Evolutionary conservation across 2,329 filamentous ascomycete species (phyloP).

Genomic region (Biscogniauxia marginata): DNA sequence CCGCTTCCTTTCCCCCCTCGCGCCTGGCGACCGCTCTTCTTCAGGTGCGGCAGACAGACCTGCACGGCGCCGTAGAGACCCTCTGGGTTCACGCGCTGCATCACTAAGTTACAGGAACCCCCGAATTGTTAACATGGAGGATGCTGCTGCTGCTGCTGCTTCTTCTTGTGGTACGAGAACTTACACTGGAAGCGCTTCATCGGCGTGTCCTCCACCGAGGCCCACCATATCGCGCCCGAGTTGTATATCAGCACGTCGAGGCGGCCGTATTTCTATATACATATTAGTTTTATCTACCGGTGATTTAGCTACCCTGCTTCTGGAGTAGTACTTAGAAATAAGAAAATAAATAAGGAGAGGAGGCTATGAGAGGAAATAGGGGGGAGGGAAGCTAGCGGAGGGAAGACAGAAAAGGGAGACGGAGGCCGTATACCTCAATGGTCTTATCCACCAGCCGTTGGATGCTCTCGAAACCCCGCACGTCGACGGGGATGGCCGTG

Average conservation of each 20-base stretch:
- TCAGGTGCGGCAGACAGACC: slow-evolving; percentile 65
- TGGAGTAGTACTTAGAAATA: background rate
- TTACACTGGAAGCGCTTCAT: slow-evolving; percentile 66
- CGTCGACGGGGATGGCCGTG: slow-evolving; percentile 67
- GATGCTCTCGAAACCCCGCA: slow-evolving; percentile 62
- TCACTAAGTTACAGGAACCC: too few species aligned
- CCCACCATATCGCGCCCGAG: slow-evolving; percentile 83
- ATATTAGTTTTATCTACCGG: background rate
- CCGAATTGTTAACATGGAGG: too few species aligned
- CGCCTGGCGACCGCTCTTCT: slow-evolving; percentile 37
- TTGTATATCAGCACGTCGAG: slow-evolving; percentile 81
- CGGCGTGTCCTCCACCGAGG: slow-evolving; percentile 69
- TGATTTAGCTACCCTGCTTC: too few species aligned
- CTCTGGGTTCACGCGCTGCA: slow-evolving; percentile 73
- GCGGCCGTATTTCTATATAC: slow-evolving; percentile 51
- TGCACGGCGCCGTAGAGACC: slow-evolving; percentile 74
- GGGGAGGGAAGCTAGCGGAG: too few species aligned
- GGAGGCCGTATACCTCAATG: slow-evolving; percentile 47
- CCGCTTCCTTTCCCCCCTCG: slow-evolving; percentile 39
- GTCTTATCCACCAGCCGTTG: slow-evolving; percentile 58
- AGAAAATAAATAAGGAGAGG: background rate
- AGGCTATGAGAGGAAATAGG: slow-evolving; percentile 13
- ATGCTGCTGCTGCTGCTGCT: too few species aligned
- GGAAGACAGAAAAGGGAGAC: too few species aligned
- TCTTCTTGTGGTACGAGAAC: too few species aligned